These are phyloP conservation scores for Teratosphaeria zuluensis DNA, from an alignment of 2,329 filamentous ascomycete species.

Conservation along the genomic window DNA sequence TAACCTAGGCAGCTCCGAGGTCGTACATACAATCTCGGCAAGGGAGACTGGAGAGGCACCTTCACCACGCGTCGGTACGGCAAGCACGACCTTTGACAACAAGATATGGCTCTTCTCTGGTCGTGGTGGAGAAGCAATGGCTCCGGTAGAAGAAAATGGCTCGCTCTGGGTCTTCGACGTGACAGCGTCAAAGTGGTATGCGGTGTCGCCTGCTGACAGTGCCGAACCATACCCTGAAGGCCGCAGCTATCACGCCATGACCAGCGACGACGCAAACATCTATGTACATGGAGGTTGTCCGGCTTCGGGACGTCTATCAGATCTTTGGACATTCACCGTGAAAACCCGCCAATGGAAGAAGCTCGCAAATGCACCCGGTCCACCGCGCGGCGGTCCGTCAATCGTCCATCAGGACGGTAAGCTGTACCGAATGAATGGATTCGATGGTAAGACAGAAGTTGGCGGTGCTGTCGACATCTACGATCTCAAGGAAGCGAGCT, in stretches of 20 bases:
- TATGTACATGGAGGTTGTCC: constrained; percentile 71
- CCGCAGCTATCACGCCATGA: constrained; percentile 62
- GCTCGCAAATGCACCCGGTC: constrained; percentile 56
- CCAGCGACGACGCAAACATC: constrained; percentile 59
- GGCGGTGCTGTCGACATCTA: constrained; percentile 63
- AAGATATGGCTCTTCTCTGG: constrained; percentile 77
- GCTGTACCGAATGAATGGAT: constrained; percentile 73
- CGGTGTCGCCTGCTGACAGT: constrained; percentile 47
- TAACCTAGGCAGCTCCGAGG: not conserved
- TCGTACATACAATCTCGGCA: not conserved
- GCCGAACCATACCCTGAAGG: constrained; percentile 44
- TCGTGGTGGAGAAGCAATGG: constrained; percentile 58
- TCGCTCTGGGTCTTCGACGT: constrained; percentile 69
- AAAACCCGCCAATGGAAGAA: constrained; percentile 55
- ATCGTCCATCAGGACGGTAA: constrained; percentile 55
- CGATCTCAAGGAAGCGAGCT: constrained; percentile 28
- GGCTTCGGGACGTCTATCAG: constrained; percentile 51
- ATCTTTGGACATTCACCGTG: constrained; percentile 72
- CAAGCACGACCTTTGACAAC: constrained; percentile 56
- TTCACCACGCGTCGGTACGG: constrained; percentile 60
- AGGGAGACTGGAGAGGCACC: constrained; percentile 42
- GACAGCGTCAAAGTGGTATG: constrained; percentile 52
- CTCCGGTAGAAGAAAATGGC: constrained; percentile 63
- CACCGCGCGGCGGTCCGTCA: constrained; percentile 56
- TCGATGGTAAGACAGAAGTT: constrained; percentile 59